Conservation (phyloP, 2,329 filamentous ascomycete species). For the Colletotrichum spaethianum region DNA sequence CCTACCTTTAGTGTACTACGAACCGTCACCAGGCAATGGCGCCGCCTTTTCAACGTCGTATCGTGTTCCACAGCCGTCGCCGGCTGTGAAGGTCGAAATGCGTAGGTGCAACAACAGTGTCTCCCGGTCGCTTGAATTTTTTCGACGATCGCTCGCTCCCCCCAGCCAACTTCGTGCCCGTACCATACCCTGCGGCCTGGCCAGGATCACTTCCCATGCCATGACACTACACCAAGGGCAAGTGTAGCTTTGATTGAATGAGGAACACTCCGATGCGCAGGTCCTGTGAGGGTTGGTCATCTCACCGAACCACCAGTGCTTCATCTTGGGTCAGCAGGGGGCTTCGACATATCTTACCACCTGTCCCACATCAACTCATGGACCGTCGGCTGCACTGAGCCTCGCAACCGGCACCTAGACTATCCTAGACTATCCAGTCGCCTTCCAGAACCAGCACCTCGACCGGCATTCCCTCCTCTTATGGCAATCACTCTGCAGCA, state of each 20-base stretch:
- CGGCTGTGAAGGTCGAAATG: background rate
- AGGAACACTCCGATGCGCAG: constrained; percentile 25
- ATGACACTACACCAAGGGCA: constrained; percentile 11
- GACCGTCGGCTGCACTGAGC: constrained; percentile 30
- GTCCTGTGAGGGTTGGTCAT: constrained; percentile 2
- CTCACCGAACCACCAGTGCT: constrained; percentile 15
- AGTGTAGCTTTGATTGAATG: constrained; percentile 21
- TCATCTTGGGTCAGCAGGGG: constrained; percentile 37
- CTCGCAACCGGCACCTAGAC: constrained; percentile 12
- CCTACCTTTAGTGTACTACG: too few species aligned
- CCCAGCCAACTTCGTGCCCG: background rate
- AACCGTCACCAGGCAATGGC: background rate
- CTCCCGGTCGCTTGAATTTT: too few species aligned
- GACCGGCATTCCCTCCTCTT: constrained; percentile 2
- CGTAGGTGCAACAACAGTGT: background rate
- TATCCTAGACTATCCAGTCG: constrained; percentile 4
- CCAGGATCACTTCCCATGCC: background rate
- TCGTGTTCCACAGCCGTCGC: background rate
- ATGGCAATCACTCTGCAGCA: background rate
- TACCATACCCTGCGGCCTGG: background rate
- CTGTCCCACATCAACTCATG: constrained; percentile 21
- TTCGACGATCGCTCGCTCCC: background rate
- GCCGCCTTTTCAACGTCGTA: background rate
- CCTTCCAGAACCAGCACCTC: constrained; percentile 16
- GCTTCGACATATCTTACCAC: constrained; percentile 6